phyloP scores from a whole-genome alignment of 768 basidiomycete genomes.

The Paxillus involutus region DNA sequence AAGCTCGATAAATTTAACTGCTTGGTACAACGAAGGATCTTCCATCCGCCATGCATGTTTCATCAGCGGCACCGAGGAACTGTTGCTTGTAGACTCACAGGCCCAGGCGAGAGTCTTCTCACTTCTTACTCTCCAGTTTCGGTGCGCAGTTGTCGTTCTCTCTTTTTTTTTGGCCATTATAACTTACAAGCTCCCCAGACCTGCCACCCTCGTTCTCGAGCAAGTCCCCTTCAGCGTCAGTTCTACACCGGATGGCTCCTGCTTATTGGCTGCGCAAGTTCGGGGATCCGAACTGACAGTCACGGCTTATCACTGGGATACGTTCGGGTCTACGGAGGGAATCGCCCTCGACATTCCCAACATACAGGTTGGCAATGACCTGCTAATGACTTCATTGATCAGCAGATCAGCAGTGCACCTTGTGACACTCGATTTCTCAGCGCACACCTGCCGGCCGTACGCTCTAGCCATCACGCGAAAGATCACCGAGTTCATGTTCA shows the following conservation, averaged over 20 bases:
- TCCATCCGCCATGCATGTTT: slow-evolving; percentile 38
- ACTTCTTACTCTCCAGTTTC: slow-evolving; percentile 45
- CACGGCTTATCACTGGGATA: slow-evolving; percentile 49
- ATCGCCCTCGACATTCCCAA: slow-evolving; percentile 32
- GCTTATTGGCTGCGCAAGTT: slow-evolving; percentile 35
- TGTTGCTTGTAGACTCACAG: slow-evolving; percentile 44
- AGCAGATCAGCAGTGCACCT: slow-evolving; percentile 41
- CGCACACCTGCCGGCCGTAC: slow-evolving; percentile 36
- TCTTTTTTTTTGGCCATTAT: neutral
- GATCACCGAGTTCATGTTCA: too few species aligned
- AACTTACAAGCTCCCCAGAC: slow-evolving; percentile 24
- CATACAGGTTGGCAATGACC: slow-evolving; percentile 14
- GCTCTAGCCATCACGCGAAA: slow-evolving; percentile 51
- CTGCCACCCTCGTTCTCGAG: slow-evolving; percentile 40
- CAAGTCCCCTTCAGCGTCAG: slow-evolving; percentile 31
- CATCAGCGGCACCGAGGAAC: slow-evolving; percentile 45
- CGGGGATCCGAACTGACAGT: slow-evolving; percentile 17
- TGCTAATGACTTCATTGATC: slow-evolving; percentile 43
- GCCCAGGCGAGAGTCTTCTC: slow-evolving; percentile 46
- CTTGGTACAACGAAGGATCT: slow-evolving; percentile 39
- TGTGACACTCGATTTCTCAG: slow-evolving; percentile 34
- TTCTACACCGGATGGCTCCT: slow-evolving; percentile 51
- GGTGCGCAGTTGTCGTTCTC: slow-evolving; percentile 29
- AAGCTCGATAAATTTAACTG: slow-evolving; percentile 35
- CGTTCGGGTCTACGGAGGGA: slow-evolving; percentile 49